Base-by-base conservation (phyloP, 176 grass and related monocot genomes). In the Zizania latifolia region DNA sequence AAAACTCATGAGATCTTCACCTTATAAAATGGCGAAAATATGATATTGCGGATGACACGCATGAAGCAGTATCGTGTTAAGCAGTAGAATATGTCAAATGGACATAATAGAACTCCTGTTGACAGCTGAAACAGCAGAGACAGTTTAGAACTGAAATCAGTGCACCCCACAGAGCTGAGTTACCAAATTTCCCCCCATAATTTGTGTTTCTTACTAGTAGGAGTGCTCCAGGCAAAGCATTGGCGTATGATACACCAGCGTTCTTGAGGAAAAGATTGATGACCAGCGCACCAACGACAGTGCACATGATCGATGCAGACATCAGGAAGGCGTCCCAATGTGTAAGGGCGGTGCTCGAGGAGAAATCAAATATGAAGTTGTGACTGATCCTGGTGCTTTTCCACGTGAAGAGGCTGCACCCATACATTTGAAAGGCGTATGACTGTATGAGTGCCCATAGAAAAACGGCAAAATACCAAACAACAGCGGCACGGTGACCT, bases 361-460 rank as follows among this genome's bases (percentile, higher is more conserved):
- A 75, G 69, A 98, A 92, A 21, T 94, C 91, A 1, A 98, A 98
- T 45, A 98, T 94, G 89, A 94, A 98, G 31, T 98, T 98, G 63
- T 83, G 35, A 72, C 84, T 98, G 39, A 98, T 98, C 76, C 95
- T 63, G 26, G 90, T 92, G 56, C 62, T 78, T 72, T 87, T 94
- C 95, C 95, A 98, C 81, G 87, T 75, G 71, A 90, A 88, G 13
- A 98, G 74, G 63, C 94, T 94, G 86, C 95, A 98, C 1, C 95
- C 95, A 26, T 98, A 98, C 15, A 98, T n/a, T n/a, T n/a, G 43
- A 65, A 98, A 98, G 75, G 88, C 75, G 43, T 98, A n/a, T n/a
- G n/a, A n/a, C n/a, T n/a, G n/a, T n/a, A n/a, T n/a, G n/a, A n/a
- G n/a, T n/a, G n/a, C n/a, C n/a, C n/a, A n/a, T n/a, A n/a, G n/a